phyloP scores from a whole-genome alignment of 164 flowering plant genomes.

The Magnolia changhungtana region DNA sequence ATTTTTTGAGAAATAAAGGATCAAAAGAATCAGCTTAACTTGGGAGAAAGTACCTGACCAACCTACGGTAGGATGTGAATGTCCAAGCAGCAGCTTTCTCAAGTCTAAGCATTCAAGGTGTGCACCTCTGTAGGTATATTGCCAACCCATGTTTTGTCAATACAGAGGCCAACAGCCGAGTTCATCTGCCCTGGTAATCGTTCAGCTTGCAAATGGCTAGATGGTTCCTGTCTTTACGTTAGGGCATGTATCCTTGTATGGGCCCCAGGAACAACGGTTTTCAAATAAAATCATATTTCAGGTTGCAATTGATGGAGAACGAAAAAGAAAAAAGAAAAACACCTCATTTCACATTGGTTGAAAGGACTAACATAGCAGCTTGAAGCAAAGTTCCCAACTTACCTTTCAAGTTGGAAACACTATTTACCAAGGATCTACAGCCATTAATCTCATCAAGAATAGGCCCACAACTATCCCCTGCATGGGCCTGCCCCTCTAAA shows the following conservation, averaged over 20 bases:
- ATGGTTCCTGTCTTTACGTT: too few species aligned
- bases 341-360: conserved; percentile 33
- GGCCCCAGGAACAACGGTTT: background rate
- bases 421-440: conserved; percentile 33
- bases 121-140: too few species aligned
- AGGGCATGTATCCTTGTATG: background rate
- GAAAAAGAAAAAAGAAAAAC: background rate
- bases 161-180: too few species aligned
- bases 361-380: conserved; percentile 52
- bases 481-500: conserved; percentile 45
- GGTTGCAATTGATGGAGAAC: background rate
- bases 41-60: background rate
- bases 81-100: too few species aligned
- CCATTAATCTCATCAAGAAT: conserved; percentile 15
- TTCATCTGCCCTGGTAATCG: too few species aligned
- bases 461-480: conserved; percentile 22
- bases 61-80: background rate
- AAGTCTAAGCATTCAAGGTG: too few species aligned
- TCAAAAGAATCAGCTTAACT: background rate
- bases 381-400: conserved; percentile 38
- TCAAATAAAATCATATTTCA: background rate
- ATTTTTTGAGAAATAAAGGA: background rate
- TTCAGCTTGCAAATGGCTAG: too few species aligned
- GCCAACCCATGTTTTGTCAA: too few species aligned
- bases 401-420: conserved; percentile 38